These are phyloP conservation scores for Citeromyces matritensis DNA, from an alignment of 805 yeast species.

Conservation along the genomic window DNA sequence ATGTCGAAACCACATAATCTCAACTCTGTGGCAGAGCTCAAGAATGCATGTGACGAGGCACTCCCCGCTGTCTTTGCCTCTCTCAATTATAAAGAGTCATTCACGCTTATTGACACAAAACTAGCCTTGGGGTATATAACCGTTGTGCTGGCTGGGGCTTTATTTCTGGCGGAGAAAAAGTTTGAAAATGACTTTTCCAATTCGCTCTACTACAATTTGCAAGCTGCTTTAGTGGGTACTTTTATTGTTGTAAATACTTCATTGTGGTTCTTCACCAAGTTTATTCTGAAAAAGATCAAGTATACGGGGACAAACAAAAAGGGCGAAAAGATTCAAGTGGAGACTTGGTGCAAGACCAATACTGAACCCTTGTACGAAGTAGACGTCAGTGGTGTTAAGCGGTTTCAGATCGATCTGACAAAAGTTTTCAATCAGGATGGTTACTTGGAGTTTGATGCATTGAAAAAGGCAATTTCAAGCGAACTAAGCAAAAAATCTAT, in stretches of 20 bases:
- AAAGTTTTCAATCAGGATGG: constrained; percentile 33
- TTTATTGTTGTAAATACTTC: constrained; percentile 21
- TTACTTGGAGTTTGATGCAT: constrained; percentile 19
- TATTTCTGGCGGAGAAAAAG: constrained; percentile 34
- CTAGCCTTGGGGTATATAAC: constrained; percentile 32
- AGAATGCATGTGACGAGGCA: constrained; percentile 33
- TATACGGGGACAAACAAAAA: constrained; percentile 24
- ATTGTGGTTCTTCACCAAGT: constrained; percentile 17
- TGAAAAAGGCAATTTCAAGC: constrained; percentile 6
- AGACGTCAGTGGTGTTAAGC: constrained; percentile 10
- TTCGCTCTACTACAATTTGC: constrained; percentile 15
- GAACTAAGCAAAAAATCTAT: constrained; percentile 1
- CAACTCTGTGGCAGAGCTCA: constrained; percentile 30
- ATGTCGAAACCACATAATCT: constrained; percentile 10
- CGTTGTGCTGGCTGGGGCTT: constrained; percentile 26
- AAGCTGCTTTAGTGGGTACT: constrained; percentile 17
- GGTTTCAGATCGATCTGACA: constrained; percentile 16
- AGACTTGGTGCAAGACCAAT: constrained; percentile 19
- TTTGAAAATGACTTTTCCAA: constrained; percentile 24
- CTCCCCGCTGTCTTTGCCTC: constrained; percentile 22
- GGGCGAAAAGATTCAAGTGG: constrained; percentile 19
- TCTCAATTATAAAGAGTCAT: constrained; percentile 32
- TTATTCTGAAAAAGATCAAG: constrained; percentile 25
- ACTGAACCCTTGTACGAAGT: constrained; percentile 29
- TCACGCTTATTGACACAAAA: constrained; percentile 26